A percentile compares a stretch with the other conserved stretches of the same genome.
Evolutionary conservation across 2,329 filamentous ascomycete species (phyloP).

Genomic region (Ophidiomyces ophidiicola): DNA sequence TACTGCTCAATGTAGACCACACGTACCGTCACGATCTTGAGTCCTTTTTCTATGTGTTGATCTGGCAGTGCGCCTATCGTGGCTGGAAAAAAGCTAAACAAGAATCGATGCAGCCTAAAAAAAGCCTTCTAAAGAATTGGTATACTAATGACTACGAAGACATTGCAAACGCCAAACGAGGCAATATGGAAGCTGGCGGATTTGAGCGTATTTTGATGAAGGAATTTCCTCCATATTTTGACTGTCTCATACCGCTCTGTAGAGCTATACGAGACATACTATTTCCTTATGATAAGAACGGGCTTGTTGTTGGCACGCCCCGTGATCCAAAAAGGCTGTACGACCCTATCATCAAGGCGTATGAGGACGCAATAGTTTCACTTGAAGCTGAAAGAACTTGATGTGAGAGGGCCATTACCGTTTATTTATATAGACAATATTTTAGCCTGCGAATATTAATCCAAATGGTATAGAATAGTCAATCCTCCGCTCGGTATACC

Average conservation of each 20-base stretch:
- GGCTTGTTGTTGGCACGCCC: slow-evolving; percentile 13
- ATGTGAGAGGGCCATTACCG: neutral
- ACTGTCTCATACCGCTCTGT: slow-evolving; percentile 19
- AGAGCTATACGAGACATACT: slow-evolving; percentile 17
- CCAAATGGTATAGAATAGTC: no score
- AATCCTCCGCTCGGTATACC: no score
- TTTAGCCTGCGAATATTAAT: no score
- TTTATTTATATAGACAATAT: no score
- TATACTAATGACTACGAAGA: slow-evolving; percentile 21
- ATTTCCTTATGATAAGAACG: slow-evolving; percentile 11
- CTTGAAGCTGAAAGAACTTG: neutral
- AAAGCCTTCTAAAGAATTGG: slow-evolving; percentile 17
- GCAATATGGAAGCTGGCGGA: slow-evolving; percentile 15
- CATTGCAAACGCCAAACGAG: slow-evolving; percentile 18
- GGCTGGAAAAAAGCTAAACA: slow-evolving; percentile 2
- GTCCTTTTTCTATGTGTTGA: slow-evolving; percentile 25
- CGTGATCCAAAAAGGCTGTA: slow-evolving; percentile 15
- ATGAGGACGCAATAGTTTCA: slow-evolving; percentile 13
- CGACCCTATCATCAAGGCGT: slow-evolving; percentile 16
- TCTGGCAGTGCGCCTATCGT: slow-evolving; percentile 16
- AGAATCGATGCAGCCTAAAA: neutral
- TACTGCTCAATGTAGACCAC: slow-evolving; percentile 22
- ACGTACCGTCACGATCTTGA: slow-evolving; percentile 27
- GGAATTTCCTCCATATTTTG: slow-evolving; percentile 20
- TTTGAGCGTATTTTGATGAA: slow-evolving; percentile 18